Base-by-base conservation (phyloP, 169 alveolate species). In the Eimeria maxima region DNA sequence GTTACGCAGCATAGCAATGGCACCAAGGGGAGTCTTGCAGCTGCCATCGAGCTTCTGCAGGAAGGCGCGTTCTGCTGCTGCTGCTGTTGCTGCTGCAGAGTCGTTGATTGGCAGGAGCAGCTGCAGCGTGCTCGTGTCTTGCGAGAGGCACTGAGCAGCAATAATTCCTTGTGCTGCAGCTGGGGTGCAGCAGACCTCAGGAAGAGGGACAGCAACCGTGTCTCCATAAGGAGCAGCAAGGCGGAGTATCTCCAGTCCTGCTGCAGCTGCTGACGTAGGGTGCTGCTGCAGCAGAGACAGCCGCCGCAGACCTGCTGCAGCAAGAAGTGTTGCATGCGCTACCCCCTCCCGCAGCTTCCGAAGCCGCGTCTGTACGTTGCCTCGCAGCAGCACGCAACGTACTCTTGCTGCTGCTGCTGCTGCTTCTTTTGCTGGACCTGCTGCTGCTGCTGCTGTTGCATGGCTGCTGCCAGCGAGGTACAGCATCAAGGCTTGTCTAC, bases 11-110 rank as follows among this genome's bases (percentile, higher is more conserved):
- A 47, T 2, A 11, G 93, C 80, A 4, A 63, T 65, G 74, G 96
- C 97, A 20, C 97, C 97, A 33, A 96, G 95, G 42, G 97, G 97
- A 53, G 97, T 95, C 93, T 95, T 76, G 94, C 97, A 96, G 83
- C 95, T 96, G 45, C 97, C 97, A 80, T 96, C 97, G 80, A 96
- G 93, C 33, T 90, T 94, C 71, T 91, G 95, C 47, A 96, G 96
- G 93, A 96, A 96, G 18, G 97, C 97, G 5, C 97, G 90, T 91
- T 96, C 97, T 90, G 96, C 95, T 63, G 93, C 78, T 44, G 95
- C 97, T 14, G 47, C 65, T 14, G 67, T 86, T 13, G 44, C 71
- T 18, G 94, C 60, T 6, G 93, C 42, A 55, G 27, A 1, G 50
- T 53, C 47, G 24, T 57, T 44, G 44, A 96, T 22, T 8, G 94